Conservation (phyloP, 495 filamentous ascomycete species). For the Melanomma pulvis-pyrius region DNA sequence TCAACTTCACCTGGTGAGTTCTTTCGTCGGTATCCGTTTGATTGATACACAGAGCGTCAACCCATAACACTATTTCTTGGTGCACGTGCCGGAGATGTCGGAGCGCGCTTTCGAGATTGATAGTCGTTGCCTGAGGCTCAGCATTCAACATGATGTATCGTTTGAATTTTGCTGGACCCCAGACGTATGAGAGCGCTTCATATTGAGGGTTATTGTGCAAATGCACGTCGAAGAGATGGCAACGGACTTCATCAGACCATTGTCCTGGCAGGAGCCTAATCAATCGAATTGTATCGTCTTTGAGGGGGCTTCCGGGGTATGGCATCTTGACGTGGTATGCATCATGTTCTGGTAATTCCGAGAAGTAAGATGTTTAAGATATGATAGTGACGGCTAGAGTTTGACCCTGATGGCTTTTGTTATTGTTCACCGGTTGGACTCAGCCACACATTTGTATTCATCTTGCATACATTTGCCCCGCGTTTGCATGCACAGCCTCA, state of each 20-base stretch:
- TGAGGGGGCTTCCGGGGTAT: background rate
- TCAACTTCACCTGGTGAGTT: conserved; percentile 9
- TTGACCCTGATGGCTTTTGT: too few species aligned
- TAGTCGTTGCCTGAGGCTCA: background rate
- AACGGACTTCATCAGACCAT: conserved; percentile 16
- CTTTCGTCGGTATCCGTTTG: conserved; percentile 5
- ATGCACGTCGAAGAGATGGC: background rate
- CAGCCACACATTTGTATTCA: too few species aligned
- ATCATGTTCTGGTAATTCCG: too few species aligned
- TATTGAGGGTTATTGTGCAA: background rate
- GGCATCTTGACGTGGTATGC: too few species aligned
- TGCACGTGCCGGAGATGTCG: conserved; percentile 9
- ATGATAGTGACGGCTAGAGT: too few species aligned
- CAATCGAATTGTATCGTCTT: conserved; percentile 6
- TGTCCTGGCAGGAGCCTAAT: conserved; percentile 6
- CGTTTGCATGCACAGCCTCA: too few species aligned
- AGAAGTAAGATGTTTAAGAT: too few species aligned
- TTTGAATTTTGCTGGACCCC: conserved; percentile 10
- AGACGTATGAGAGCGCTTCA: conserved; percentile 19
- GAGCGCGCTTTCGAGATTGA: conserved; percentile 16
- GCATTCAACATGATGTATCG: conserved; percentile 1
- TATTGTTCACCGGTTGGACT: too few species aligned
- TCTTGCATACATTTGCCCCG: too few species aligned
- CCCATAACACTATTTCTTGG: background rate
- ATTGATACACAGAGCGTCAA: conserved; percentile 12